Percentiles rank a stretch among this genome's conserved stretches.
Conservation (phyloP, 306 rosid genomes). For the Cyamopsis tetragonoloba region DNA sequence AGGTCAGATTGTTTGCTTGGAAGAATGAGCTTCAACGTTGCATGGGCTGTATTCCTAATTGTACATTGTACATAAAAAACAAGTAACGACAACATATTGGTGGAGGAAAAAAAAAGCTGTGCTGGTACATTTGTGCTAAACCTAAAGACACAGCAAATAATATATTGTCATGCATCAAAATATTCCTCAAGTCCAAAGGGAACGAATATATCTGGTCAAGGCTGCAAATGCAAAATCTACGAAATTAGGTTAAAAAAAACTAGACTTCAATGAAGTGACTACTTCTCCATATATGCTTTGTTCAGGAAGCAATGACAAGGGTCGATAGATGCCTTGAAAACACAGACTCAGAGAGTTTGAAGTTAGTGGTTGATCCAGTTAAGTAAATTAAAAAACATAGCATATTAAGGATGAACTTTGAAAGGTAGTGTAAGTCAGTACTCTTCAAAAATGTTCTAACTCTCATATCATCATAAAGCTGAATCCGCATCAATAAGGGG, state of each 20-base stretch:
- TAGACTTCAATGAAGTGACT: neutral
- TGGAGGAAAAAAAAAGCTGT: neutral
- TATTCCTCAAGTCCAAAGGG: neutral
- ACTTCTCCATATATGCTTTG: neutral
- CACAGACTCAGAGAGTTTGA: neutral
- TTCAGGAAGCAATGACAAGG: neutral
- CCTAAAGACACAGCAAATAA: neutral
- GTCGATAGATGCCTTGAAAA: neutral
- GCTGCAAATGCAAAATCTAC: conserved; percentile 1
- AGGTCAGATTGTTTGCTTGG: neutral
- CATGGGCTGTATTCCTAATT: neutral
- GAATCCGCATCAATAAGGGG: neutral
- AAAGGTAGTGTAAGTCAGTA: neutral
- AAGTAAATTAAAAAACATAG: neutral
- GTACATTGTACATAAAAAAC: too few species aligned
- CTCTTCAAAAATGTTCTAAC: neutral
- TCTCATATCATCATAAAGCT: neutral
- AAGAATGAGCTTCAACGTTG: neutral
- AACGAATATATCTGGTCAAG: neutral
- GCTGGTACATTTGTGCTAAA: conserved; percentile 1
- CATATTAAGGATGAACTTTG: neutral
- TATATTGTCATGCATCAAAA: neutral
- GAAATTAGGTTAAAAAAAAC: neutral
- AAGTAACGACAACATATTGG: neutral
- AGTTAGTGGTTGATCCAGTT: neutral